Base-by-base conservation (phyloP, 805 yeast species). In the Ogataea polymorpha region DNA sequence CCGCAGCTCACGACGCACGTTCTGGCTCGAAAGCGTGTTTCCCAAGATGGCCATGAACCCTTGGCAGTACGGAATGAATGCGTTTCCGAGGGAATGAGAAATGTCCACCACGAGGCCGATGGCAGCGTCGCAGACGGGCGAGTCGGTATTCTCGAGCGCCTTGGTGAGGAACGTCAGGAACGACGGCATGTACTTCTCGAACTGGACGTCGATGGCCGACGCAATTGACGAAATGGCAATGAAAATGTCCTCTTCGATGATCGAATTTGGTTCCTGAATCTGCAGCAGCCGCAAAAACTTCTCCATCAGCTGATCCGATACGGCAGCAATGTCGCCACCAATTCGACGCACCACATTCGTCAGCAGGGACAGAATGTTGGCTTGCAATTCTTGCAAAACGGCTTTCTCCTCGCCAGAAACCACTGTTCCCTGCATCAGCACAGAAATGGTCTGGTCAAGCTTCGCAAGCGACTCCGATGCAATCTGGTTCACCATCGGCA, bases 71-170 rank as follows among this genome's bases (percentile, higher is more conserved):
- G 84, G 87, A 44, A 75, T 74, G 51, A 90, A 79, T 20, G 72
- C 72, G 17, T 71, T 74, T 23, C 95, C 96, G 39, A 93, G 72
- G 0, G 97, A 87, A 58, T 89, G 95, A 8, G 95, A 78, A 52
- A 91, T 82, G 66, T 93, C 99, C 14, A 96, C 96, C 44, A 93
- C 89, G 37, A 93, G 75, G 4, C 99, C 98, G 42, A 93, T 89
- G 3, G 98, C 96, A 5, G 96, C 86, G 48, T 77, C 77, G 56
- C 96, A 84, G 9, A 86, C 80, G 27, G 90, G 85, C 4, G 88
- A 80, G 27, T 87, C 96, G 7, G 85, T 79, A 63, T 89, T 90
- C 53, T 79, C 76, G 46, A 93, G 71, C 0, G 96, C 96, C 46
- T 74, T 73, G 13, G 80, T 79, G 61, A 93, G 72, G 61, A 73